These are phyloP conservation scores for Pseudoturritis turrita DNA, from an alignment of 345 rosid genomes.

Conservation along the genomic window DNA sequence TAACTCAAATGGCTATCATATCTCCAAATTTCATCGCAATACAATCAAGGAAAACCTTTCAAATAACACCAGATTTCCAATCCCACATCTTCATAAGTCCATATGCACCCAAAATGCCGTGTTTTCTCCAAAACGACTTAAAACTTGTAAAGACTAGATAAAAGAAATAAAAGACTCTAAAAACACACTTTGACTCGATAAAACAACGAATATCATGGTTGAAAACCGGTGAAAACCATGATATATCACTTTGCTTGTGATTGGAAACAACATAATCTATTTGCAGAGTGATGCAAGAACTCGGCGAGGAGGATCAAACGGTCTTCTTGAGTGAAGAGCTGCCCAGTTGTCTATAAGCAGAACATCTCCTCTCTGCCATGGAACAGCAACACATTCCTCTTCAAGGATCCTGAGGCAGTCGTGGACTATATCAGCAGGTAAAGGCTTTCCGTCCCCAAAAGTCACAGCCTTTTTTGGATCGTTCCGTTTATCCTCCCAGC, in stretches of 20 bases:
- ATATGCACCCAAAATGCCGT: too few species aligned
- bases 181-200: too few species aligned
- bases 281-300: conserved; percentile 85
- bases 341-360: conserved; percentile 81
- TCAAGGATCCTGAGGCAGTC: conserved; percentile 67
- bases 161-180: too few species aligned
- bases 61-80: too few species aligned
- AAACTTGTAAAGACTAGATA: too few species aligned
- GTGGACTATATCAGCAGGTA: conserved; percentile 54
- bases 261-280: conserved; percentile 24
- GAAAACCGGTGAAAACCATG: too few species aligned
- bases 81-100: too few species aligned
- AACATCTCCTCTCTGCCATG: conserved; percentile 88
- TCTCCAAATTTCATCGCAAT: too few species aligned
- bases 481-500: conserved; percentile 75
- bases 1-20: too few species aligned
- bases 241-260: neutral
- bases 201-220: too few species aligned
- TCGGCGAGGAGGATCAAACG: conserved; percentile 73
- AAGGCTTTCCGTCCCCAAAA: conserved; percentile 63
- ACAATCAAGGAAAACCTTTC: too few species aligned
- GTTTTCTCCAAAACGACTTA: too few species aligned
- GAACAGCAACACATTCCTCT: conserved; percentile 73
- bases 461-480: conserved; percentile 71
- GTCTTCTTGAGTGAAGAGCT: conserved; percentile 70